Percentiles rank a stretch among this genome's conserved stretches.
phyloP scores from a whole-genome alignment of 2,329 filamentous ascomycete genomes.

The Fusarium nodosum region DNA sequence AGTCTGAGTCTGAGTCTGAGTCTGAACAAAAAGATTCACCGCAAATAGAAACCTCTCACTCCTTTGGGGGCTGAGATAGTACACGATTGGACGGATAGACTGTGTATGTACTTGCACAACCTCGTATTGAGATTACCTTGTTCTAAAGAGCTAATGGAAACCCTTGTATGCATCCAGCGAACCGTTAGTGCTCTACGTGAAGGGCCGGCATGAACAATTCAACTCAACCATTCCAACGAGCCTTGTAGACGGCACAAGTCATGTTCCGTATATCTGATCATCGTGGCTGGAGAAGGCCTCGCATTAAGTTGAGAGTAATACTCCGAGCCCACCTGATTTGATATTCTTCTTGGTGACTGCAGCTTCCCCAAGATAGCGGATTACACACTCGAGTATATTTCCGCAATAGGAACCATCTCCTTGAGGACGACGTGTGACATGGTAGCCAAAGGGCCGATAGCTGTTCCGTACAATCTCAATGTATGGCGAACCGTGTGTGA shows the following conservation, averaged over 20 bases:
- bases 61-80: slow-evolving; percentile 6
- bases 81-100: slow-evolving; percentile 31
- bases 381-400: slow-evolving; percentile 34
- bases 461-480: not conserved
- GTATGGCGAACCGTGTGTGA: not conserved
- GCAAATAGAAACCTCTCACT: slow-evolving; percentile 39
- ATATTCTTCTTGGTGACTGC: slow-evolving; percentile 13
- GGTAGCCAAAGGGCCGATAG: slow-evolving; percentile 39
- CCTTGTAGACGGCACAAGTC: slow-evolving; percentile 25
- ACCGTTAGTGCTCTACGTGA: slow-evolving; percentile 15
- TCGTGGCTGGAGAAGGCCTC: not conserved
- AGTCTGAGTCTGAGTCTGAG: slow-evolving; percentile 31
- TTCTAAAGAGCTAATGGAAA: slow-evolving; percentile 18
- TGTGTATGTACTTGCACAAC: slow-evolving; percentile 15
- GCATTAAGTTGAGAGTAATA: slow-evolving; percentile 30
- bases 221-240: slow-evolving; percentile 1
- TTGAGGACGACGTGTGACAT: slow-evolving; percentile 32
- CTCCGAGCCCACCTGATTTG: slow-evolving; percentile 17
- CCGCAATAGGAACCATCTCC: slow-evolving; percentile 41
- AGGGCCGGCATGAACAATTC: slow-evolving; percentile 13
- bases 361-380: slow-evolving; percentile 24
- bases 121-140: slow-evolving; percentile 35
- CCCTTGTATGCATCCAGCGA: slow-evolving; percentile 12
- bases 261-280: slow-evolving; percentile 4
- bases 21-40: not conserved